These are phyloP conservation scores for Penicillium longicatenatum DNA, from an alignment of 495 filamentous ascomycete species.

Conservation along the genomic window DNA sequence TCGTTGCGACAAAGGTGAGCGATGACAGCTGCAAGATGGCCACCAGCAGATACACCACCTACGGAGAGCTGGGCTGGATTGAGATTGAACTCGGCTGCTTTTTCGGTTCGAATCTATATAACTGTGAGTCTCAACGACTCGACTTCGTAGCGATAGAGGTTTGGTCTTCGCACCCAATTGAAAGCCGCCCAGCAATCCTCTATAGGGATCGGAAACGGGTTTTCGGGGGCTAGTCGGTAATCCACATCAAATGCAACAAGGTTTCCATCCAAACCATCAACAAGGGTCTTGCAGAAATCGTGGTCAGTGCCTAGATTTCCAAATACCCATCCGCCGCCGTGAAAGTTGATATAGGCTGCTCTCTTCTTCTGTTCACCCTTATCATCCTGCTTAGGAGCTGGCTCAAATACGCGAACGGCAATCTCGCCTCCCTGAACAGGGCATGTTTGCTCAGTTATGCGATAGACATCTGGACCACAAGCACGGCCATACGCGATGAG, in stretches of 20 bases:
- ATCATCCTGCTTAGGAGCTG: conserved; percentile 27
- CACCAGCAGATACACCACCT: conserved; percentile 42
- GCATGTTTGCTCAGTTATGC: conserved; percentile 43
- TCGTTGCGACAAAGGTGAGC: conserved; percentile 40
- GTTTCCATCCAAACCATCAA: conserved; percentile 36
- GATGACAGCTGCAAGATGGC: conserved; percentile 41
- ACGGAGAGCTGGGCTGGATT: conserved; percentile 34
- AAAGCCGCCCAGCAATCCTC: conserved; percentile 46
- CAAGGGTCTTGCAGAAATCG: conserved; percentile 40
- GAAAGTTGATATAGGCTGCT: conserved; percentile 42
- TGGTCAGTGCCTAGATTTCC: conserved; percentile 36
- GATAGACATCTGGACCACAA: conserved; percentile 35
- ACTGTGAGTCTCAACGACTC: background rate
- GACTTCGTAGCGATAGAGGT: background rate
- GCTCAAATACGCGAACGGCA: conserved; percentile 42
- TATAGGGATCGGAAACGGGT: conserved; percentile 36
- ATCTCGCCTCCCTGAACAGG: conserved; percentile 40
- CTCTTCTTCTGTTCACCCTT: conserved; percentile 34
- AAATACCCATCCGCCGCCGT: conserved; percentile 46
- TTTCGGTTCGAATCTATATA: conserved; percentile 33
- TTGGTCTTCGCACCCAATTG: conserved; percentile 37
- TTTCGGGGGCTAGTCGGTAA: conserved; percentile 41
- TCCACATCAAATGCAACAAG: conserved; percentile 44
- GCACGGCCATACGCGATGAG: conserved; percentile 38
- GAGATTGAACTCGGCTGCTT: conserved; percentile 35